Evolutionary conservation across 2,329 filamentous ascomycete genomes (phyloP), one percentile per base, ranked within the genome.

Genomic region (Colletotrichum echinochloae): DNA sequence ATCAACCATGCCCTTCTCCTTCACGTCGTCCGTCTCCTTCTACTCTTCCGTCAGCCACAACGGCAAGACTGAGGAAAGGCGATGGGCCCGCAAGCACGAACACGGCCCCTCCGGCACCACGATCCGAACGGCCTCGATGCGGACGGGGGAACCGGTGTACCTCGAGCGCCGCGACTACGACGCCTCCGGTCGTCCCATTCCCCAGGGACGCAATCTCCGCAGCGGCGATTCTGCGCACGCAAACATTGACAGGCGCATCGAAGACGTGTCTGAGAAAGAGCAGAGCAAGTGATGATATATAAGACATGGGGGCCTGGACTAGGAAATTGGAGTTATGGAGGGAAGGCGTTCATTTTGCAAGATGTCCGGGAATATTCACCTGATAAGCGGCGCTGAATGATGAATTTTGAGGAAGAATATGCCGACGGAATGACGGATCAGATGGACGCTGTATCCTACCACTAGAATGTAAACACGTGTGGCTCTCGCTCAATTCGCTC

Each of bases 161-260:
- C 23, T 46, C 12, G 67, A 70, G 37, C 65, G 63, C 8, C 64
- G 54, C 14, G 33, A 67, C 11, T 70, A 67, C 30, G 67, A 70
- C 35, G 30, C 67, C 12, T 23, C 37, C 1, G 67, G 67, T 4
- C 64, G 57, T 3, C 64, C 67, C 6, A 57, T 70, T 18, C 44
- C 55, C 8, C 63, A 67, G 1, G 67, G 67, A 18, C 64, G 67
- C 18, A 46, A 30, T 23, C 51, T 68, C 20, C 52, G 54, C 6
- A 30, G 28, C 7, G 60, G 54, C 44, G 37, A 51, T 4, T 8
- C 63, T 14, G 16, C 16, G 16, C 8, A 28, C 20, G n/a, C 46
- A 5, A 41, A 54, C 5, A 41, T 48, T 16, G 64, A 54, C 23
- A 44, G 67, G n/a, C 64, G 52, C 2, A 62, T 70, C 37, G 67